Percentiles rank a stretch among this genome's conserved stretches.
These are phyloP conservation scores for Elongisporangium senticosum DNA, from an alignment of 352 stramenopile species.

Conservation along the genomic window DNA sequence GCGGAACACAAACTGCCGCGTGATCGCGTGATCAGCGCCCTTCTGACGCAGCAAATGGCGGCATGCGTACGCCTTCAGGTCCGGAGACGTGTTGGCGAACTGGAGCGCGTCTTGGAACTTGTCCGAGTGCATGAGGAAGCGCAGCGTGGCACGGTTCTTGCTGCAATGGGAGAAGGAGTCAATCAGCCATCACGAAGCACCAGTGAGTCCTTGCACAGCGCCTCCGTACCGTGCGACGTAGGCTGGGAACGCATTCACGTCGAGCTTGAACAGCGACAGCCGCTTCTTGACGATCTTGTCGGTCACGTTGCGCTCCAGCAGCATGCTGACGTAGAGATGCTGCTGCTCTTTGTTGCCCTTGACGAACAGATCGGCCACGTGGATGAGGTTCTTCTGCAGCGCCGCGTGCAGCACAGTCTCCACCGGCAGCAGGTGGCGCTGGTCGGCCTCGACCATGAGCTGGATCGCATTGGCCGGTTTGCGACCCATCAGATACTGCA, in stretches of 20 bases:
- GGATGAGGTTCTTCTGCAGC: conserved; percentile 49
- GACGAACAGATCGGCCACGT: conserved; percentile 52
- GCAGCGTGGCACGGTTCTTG: conserved; percentile 36
- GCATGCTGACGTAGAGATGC: conserved; percentile 36
- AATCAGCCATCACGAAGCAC: not conserved
- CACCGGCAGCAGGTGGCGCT: conserved; percentile 35
- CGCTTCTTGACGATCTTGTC: conserved; percentile 77
- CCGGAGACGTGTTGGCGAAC: conserved; percentile 20
- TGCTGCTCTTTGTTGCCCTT: conserved; percentile 28
- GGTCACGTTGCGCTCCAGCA: conserved; percentile 34
- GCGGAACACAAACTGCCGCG: conserved; percentile 51
- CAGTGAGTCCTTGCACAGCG: not conserved
- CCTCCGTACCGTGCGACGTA: conserved; percentile 40
- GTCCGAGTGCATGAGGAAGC: conserved; percentile 56
- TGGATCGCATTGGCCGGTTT: conserved; percentile 30
- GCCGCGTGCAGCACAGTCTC: conserved; percentile 30
- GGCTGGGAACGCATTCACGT: conserved; percentile 44
- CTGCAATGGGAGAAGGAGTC: conserved; percentile 9
- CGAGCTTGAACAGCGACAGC: conserved; percentile 49
- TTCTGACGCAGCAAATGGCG: conserved; percentile 43
- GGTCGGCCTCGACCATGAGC: conserved; percentile 37
- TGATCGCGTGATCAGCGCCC: conserved; percentile 28
- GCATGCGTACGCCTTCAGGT: conserved; percentile 45
- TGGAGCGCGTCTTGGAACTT: conserved; percentile 52
- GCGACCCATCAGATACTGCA: conserved; percentile 16